phyloP scores from a whole-genome alignment of 1,139 yeast genomes.

The Spathaspora sp. region DNA sequence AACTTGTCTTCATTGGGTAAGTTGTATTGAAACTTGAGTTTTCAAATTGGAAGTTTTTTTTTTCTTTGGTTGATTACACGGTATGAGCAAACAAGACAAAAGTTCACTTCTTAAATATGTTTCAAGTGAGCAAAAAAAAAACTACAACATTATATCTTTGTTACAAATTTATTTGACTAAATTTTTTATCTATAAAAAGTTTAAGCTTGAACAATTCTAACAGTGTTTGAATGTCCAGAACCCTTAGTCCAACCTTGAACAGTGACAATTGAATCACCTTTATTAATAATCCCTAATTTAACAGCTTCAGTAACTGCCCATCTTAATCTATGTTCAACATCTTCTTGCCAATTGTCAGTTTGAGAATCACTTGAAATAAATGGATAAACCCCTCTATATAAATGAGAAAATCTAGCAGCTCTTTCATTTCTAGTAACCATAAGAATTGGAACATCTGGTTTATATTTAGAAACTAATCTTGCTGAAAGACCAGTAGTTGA shows the following conservation, averaged over 20 bases:
- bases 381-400: conserved; percentile 98
- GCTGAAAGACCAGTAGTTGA: conserved; percentile 96
- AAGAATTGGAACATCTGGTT: conserved; percentile 96
- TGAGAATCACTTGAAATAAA: conserved; percentile 72
- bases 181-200: neutral
- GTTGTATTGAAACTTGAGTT: too few relatives aligned
- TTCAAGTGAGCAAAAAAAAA: too few relatives aligned
- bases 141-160: too few relatives aligned
- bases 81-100: too few relatives aligned
- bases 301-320: conserved; percentile 93
- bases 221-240: conserved; percentile 97
- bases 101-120: too few relatives aligned
- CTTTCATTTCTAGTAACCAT: conserved; percentile 96
- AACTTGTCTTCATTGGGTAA: neutral
- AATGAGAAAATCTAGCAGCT: conserved; percentile 93
- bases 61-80: too few relatives aligned
- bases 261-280: conserved; percentile 90
- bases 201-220: conserved; percentile 67
- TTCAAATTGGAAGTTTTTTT: too few relatives aligned
- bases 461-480: conserved; percentile 93
- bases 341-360: conserved; percentile 90
- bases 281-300: conserved; percentile 77
- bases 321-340: conserved; percentile 91
- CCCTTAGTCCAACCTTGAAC: conserved; percentile 99
- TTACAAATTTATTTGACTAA: neutral